A percentile compares a stretch with the other conserved stretches of the same genome.
Conservation (phyloP, 2,329 filamentous ascomycete genomes). For the Chaetothyriales sp. region DNA sequence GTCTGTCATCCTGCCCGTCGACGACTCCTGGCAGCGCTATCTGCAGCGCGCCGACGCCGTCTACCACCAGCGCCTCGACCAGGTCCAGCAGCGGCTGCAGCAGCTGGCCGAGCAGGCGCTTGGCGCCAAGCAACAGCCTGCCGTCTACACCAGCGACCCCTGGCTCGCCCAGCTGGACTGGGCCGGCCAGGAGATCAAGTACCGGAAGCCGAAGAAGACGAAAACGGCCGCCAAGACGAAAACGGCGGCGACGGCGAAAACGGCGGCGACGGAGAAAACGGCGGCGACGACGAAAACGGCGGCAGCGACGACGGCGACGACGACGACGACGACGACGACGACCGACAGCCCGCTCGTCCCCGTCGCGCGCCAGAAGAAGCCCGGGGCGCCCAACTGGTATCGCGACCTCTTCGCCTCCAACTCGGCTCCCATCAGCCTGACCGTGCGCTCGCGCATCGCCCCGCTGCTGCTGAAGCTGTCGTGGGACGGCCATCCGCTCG, state of each 20-base stretch:
- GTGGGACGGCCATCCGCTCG: slow-evolving; percentile 79
- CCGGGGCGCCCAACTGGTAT: slow-evolving; percentile 92
- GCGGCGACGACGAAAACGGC: too few species aligned
- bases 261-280: too few species aligned
- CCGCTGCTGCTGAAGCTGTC: slow-evolving; percentile 69
- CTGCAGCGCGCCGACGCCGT: slow-evolving; percentile 70
- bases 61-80: slow-evolving; percentile 62
- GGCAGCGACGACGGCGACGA: too few species aligned
- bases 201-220: slow-evolving; percentile 84
- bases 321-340: too few species aligned
- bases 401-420: slow-evolving; percentile 72
- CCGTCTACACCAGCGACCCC: slow-evolving; percentile 63
- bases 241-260: too few species aligned
- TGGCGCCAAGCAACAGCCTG: slow-evolving; percentile 53
- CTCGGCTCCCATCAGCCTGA: slow-evolving; percentile 54
- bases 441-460: slow-evolving; percentile 75
- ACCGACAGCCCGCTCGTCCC: slow-evolving; percentile 65
- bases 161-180: slow-evolving; percentile 93
- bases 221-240: slow-evolving; percentile 64
- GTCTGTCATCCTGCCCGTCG: slow-evolving; percentile 79
- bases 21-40: slow-evolving; percentile 78
- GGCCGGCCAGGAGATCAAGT: slow-evolving; percentile 81
- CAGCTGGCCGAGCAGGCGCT: slow-evolving; percentile 64
- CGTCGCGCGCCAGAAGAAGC: slow-evolving; percentile 75
- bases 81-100: slow-evolving; percentile 62